phyloP scores from a whole-genome alignment of 2,329 filamentous ascomycete species.

The Ceratocystis huliohia region DNA sequence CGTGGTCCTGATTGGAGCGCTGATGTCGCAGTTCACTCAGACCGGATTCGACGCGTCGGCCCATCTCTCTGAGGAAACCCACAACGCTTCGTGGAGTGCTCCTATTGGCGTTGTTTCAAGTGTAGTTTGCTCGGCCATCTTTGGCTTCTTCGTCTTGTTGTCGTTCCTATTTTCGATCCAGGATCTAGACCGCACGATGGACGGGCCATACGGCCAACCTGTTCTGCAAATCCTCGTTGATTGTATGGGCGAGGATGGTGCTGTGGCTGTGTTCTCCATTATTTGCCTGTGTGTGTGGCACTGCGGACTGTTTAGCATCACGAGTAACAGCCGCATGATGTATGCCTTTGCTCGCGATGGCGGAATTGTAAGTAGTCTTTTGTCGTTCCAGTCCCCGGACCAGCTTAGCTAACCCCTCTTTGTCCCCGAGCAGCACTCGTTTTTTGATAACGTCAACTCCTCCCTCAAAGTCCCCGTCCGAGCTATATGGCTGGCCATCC shows the following conservation, averaged over 20 bases:
- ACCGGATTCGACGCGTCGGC: constrained; percentile 44
- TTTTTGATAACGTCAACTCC: constrained; percentile 42
- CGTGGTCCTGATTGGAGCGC: constrained; percentile 40
- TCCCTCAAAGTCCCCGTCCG: constrained; percentile 38
- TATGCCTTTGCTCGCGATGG: constrained; percentile 44
- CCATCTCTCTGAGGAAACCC: constrained; percentile 46
- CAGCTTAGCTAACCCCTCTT: neutral
- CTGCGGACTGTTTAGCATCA: constrained; percentile 46
- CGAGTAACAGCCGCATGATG: constrained; percentile 46
- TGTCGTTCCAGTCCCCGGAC: neutral
- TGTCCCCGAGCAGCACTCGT: constrained; percentile 29
- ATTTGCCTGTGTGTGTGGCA: constrained; percentile 50
- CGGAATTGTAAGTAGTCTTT: constrained; percentile 32
- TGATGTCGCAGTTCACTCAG: constrained; percentile 40
- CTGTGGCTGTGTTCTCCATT: constrained; percentile 41
- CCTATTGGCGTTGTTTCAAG: constrained; percentile 46
- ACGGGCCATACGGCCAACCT: constrained; percentile 37
- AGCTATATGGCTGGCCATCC: constrained; percentile 44
- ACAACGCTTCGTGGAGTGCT: constrained; percentile 43
- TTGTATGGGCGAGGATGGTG: constrained; percentile 42
- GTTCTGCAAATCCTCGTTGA: constrained; percentile 48
- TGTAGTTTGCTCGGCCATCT: constrained; percentile 42
- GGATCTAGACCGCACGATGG: constrained; percentile 39
- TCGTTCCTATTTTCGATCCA: constrained; percentile 47
- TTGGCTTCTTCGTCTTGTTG: constrained; percentile 48